phyloP scores from a whole-genome alignment of 805 yeast species.

The Isabelozyma gotoi region DNA sequence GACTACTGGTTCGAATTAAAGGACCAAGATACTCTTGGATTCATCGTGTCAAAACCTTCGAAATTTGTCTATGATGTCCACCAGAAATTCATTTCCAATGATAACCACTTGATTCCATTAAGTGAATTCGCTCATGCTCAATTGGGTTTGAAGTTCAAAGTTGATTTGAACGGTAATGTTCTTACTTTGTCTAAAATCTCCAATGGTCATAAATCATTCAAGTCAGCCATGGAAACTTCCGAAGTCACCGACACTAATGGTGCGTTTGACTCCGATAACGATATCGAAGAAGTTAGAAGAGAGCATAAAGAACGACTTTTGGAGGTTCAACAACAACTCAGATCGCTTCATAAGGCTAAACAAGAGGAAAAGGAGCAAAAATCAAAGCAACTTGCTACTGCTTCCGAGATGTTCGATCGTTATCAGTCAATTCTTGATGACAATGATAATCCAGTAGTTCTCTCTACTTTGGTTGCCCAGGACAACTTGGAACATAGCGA shows the following conservation, averaged over 20 bases:
- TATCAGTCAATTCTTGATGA: not conserved
- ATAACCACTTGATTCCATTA: constrained; percentile 12
- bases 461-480: not conserved
- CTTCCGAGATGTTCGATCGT: not conserved
- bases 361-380: not conserved
- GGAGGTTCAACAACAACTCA: not conserved
- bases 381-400: not conserved
- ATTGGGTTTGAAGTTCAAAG: constrained; percentile 18
- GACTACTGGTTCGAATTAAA: constrained; percentile 12
- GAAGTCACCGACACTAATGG: not conserved
- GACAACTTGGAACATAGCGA: constrained; percentile 4
- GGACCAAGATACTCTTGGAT: constrained; percentile 31
- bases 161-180: constrained; percentile 1
- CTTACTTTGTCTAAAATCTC: not conserved
- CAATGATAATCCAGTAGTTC: not conserved
- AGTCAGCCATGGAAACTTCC: not conserved
- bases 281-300: not conserved
- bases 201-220: not conserved
- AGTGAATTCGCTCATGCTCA: constrained; percentile 18
- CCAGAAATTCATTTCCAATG: constrained; percentile 8
- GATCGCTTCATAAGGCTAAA: not conserved
- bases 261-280: not conserved
- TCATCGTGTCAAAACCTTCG: constrained; percentile 33
- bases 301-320: not conserved
- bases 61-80: constrained; percentile 13